Conservation (phyloP, 805 yeast genomes). For the Starmerella etchellsii region DNA sequence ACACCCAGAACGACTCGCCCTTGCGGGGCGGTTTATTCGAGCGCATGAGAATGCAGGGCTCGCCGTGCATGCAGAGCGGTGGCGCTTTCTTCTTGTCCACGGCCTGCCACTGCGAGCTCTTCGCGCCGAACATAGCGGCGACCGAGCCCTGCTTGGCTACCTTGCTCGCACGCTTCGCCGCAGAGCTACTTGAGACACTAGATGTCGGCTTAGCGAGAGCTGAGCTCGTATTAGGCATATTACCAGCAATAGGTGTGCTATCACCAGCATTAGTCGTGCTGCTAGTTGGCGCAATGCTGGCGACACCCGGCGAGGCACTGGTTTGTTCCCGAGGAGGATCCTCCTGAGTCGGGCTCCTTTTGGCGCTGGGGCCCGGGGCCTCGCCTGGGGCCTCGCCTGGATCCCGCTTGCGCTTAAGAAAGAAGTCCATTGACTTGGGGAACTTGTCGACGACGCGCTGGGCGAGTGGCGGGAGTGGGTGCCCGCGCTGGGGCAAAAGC, state of each 20-base stretch:
- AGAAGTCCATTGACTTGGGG: conserved; percentile 4
- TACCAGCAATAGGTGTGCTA: no score
- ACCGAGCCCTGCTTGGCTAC: conserved; percentile 5
- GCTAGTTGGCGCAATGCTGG: no score
- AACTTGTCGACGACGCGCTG: conserved; percentile 2
- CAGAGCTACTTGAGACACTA: no score
- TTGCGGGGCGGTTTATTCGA: conserved; percentile 26
- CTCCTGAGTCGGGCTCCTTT: no score
- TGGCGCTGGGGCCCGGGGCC: no score
- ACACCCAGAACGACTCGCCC: conserved; percentile 32
- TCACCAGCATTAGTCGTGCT: no score
- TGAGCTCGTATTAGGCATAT: no score
- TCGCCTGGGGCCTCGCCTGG: no score
- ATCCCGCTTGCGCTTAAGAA: conserved; percentile 4
- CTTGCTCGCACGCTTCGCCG: no score
- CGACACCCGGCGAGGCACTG: no score
- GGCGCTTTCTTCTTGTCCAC: conserved; percentile 1
- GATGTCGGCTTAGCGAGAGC: no score
- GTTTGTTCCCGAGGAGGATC: no score
- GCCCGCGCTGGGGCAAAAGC: conserved; percentile 3
- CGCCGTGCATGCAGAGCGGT: conserved; percentile 23
- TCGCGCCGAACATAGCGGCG: conserved; percentile 5
- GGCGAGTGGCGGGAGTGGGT: conserved; percentile 7
- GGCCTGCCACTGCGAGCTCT: conserved; percentile 5
- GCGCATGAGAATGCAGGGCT: conserved; percentile 25